These are phyloP conservation scores for Diaporthe capsici DNA, from an alignment of 2,329 filamentous ascomycete genomes.

Conservation along the genomic window DNA sequence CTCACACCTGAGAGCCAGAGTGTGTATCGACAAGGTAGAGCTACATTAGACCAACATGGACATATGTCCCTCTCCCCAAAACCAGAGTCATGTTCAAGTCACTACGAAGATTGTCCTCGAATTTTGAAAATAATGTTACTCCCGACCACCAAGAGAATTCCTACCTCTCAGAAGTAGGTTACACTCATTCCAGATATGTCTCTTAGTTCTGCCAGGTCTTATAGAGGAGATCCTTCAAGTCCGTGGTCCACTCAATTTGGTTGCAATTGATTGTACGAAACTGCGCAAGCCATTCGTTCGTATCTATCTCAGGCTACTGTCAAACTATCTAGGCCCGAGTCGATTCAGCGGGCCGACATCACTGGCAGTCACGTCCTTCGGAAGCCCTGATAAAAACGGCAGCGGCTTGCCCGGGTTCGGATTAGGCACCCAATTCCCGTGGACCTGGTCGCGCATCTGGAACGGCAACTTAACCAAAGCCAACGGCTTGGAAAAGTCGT, in stretches of 20 bases:
- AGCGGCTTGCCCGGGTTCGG: constrained; percentile 4
- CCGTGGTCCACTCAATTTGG: background rate
- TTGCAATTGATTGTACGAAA: background rate
- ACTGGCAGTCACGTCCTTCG: background rate
- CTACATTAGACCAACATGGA: no score
- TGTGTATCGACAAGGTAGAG: no score
- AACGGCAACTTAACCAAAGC: background rate
- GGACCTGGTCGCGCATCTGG: background rate
- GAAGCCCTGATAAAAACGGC: background rate
- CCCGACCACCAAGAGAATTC: no score
- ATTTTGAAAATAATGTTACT: no score
- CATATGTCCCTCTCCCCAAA: no score
- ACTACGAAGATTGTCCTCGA: no score
- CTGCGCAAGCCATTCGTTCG: background rate
- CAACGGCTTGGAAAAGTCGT: background rate
- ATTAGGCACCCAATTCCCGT: constrained; percentile 2
- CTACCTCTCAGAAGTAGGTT: background rate
- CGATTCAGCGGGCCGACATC: background rate
- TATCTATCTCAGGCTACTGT: background rate
- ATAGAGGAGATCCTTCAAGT: background rate
- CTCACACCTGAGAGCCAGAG: no score
- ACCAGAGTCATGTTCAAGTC: no score
- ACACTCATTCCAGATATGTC: background rate
- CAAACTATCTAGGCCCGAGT: background rate
- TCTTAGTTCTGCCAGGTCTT: background rate